Conservation (phyloP, 2,329 filamentous ascomycete genomes). For the Fragosphaeria purpurea region DNA sequence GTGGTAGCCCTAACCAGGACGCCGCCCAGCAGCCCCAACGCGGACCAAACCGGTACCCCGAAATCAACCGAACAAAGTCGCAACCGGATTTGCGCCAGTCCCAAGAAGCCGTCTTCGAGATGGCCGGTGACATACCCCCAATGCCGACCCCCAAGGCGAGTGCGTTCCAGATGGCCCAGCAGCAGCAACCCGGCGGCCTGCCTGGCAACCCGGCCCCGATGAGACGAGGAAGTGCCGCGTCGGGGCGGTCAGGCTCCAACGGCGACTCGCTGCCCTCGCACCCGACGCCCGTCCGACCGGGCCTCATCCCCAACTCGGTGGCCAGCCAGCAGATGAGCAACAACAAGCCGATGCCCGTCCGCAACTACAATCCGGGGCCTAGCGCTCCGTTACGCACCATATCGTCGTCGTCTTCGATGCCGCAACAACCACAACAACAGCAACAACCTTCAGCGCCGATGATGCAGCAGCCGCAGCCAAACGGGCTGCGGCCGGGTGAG, state of each 20-base stretch:
- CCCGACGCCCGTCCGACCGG: conserved; percentile 52
- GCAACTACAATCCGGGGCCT: conserved; percentile 32
- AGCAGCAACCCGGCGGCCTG: conserved; percentile 12
- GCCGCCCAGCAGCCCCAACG: conserved; percentile 33
- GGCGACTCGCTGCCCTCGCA: conserved; percentile 46
- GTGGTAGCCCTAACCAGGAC: conserved; percentile 1
- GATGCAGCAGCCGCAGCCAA: conserved; percentile 14
- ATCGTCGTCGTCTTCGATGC: conserved; percentile 16
- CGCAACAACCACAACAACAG: conserved; percentile 8
- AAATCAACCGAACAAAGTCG: conserved; percentile 52
- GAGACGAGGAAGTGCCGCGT: conserved; percentile 20
- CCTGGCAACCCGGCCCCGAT: conserved; percentile 15
- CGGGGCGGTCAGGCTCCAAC: conserved; percentile 23
- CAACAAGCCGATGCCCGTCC: conserved; percentile 48
- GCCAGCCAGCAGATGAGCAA: conserved; percentile 35
- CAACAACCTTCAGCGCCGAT: conserved; percentile 18
- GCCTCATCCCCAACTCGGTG: conserved; percentile 49
- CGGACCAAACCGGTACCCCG: conserved; percentile 40
- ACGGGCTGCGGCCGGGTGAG: not conserved
- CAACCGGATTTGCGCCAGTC: conserved; percentile 56
- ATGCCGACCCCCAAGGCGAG: conserved; percentile 22
- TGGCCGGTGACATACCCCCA: conserved; percentile 53
- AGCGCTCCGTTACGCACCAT: conserved; percentile 19
- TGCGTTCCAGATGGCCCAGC: not conserved
- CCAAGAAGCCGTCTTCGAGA: conserved; percentile 63